phyloP scores from a whole-genome alignment of 768 basidiomycete species.

The Boletus speciosus region DNA sequence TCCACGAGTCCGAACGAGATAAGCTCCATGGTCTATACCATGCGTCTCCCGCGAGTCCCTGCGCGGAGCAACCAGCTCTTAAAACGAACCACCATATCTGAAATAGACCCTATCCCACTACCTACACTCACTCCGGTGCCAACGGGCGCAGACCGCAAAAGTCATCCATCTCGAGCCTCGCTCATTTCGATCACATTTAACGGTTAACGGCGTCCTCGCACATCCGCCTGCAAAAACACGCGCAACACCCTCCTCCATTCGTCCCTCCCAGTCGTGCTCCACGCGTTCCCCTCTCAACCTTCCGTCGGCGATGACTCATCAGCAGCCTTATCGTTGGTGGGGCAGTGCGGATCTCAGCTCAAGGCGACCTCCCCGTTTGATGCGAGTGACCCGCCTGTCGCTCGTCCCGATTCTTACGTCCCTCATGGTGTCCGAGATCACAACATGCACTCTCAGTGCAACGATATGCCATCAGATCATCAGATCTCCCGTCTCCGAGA shows the following conservation, averaged over 20 bases:
- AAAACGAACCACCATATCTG: neutral
- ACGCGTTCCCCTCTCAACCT: neutral
- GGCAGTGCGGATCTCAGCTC: neutral
- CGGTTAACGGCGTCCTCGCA: neutral
- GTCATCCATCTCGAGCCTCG: neutral
- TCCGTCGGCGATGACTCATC: conserved; percentile 1
- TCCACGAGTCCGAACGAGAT: conserved; percentile 15
- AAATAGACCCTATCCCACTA: neutral
- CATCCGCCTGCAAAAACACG: conserved; percentile 3
- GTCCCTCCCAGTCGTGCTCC: neutral
- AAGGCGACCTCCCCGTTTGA: neutral
- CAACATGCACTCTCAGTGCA: conserved; percentile 9
- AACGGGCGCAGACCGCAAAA: conserved; percentile 14
- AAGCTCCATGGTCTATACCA: conserved; percentile 12
- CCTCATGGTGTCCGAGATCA: conserved; percentile 19
- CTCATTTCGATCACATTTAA: conserved; percentile 3
- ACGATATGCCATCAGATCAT: neutral
- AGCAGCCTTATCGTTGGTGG: neutral
- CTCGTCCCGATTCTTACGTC: conserved; percentile 10
- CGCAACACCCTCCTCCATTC: neutral
- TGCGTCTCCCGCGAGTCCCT: conserved; percentile 3
- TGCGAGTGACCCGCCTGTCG: conserved; percentile 2
- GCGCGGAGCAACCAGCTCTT: neutral
- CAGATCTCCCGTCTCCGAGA: conserved; percentile 9
- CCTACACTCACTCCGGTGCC: neutral